phyloP scores from a whole-genome alignment of 768 basidiomycete genomes.

The Suillus placidus region DNA sequence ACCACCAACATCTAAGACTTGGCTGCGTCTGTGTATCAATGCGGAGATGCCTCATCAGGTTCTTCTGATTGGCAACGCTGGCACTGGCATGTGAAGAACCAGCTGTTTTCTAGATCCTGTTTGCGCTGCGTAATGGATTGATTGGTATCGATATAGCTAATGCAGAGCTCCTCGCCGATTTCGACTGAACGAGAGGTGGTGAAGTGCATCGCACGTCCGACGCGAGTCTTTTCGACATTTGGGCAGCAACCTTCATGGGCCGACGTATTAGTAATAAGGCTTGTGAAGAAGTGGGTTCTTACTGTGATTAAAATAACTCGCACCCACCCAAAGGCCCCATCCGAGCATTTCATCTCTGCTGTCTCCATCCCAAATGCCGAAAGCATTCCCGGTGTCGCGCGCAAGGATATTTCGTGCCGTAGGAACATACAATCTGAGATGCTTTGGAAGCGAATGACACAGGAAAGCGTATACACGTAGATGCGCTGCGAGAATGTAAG shows the following conservation, averaged over 20 bases:
- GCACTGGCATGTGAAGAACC: constrained; percentile 62
- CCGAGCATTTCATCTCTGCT: constrained; percentile 59
- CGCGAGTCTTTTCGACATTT: constrained; percentile 50
- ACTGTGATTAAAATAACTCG: constrained; percentile 75
- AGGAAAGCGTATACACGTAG: constrained; percentile 59
- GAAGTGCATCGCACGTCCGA: constrained; percentile 50
- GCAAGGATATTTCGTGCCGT: constrained; percentile 56
- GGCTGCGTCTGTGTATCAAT: neutral
- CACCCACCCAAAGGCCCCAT: constrained; percentile 62
- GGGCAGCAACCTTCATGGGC: constrained; percentile 51
- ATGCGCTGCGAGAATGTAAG: constrained; percentile 54
- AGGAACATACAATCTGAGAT: constrained; percentile 40
- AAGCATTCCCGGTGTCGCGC: constrained; percentile 67
- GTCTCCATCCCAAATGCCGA: constrained; percentile 67
- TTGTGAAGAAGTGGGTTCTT: constrained; percentile 13
- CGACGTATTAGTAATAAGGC: constrained; percentile 1
- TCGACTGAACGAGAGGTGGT: constrained; percentile 45
- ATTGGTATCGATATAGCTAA: constrained; percentile 51
- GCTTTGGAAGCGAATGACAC: constrained; percentile 35
- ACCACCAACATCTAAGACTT: neutral
- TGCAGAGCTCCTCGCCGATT: constrained; percentile 59
- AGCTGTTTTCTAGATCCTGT: constrained; percentile 46
- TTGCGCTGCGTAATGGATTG: constrained; percentile 38
- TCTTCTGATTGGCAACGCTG: constrained; percentile 41
- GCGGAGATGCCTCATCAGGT: neutral